These are phyloP conservation scores for Colletotrichum shisoi DNA, from an alignment of 2,329 filamentous ascomycete species.

Conservation along the genomic window DNA sequence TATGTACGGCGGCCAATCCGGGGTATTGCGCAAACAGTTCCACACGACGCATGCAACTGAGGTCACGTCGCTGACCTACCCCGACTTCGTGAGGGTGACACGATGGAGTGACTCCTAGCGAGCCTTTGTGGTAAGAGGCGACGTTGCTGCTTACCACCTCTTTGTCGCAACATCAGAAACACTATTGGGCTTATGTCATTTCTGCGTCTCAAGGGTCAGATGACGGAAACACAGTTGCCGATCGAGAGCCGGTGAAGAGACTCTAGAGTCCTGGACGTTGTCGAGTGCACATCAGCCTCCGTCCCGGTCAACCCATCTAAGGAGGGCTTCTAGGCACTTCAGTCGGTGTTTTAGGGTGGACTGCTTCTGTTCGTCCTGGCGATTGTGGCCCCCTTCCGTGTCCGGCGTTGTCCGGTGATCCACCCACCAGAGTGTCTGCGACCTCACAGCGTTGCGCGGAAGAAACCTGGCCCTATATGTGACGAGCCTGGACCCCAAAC, in stretches of 20 bases:
- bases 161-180: neutral
- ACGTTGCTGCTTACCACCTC: constrained; percentile 25
- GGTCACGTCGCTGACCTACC: constrained; percentile 5
- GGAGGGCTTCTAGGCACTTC: constrained; percentile 14
- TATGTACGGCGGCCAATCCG: constrained; percentile 2
- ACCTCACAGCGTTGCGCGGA: constrained; percentile 15
- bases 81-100: neutral
- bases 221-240: neutral
- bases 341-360: neutral
- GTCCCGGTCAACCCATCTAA: constrained; percentile 14
- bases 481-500: neutral
- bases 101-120: neutral
- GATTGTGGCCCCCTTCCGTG: neutral
- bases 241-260: neutral
- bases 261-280: neutral
- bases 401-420: constrained; percentile 15
- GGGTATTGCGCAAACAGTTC: constrained; percentile 2
- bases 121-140: neutral
- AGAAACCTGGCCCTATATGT: constrained; percentile 19
- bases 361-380: constrained; percentile 1
- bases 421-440: constrained; percentile 15
- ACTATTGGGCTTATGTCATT: constrained; percentile 18
- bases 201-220: constrained; percentile 2
- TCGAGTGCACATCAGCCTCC: neutral
- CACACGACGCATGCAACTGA: neutral